Evolutionary conservation across 176 grass and related monocot species (phyloP).

Genomic region (Carex scoparia): DNA sequence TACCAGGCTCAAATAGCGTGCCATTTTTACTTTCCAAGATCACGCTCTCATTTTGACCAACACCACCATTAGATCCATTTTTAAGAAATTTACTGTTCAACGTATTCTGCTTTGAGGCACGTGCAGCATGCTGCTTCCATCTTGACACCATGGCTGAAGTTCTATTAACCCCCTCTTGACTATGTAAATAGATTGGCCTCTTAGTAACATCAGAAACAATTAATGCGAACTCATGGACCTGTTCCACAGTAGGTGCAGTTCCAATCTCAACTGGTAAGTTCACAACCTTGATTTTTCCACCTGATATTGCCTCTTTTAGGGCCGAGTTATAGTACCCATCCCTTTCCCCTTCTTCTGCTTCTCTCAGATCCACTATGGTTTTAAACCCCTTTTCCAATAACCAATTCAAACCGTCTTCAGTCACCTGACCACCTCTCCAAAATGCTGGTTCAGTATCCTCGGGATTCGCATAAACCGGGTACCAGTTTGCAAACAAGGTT

Average conservation of each 20-base stretch:
- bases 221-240: slow-evolving; percentile 67
- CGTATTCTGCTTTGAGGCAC: slow-evolving; percentile 40
- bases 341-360: slow-evolving; percentile 46
- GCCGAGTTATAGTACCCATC: slow-evolving; percentile 63
- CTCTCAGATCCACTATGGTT: slow-evolving; percentile 85
- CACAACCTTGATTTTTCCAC: slow-evolving; percentile 72
- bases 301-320: slow-evolving; percentile 56
- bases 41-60: slow-evolving; percentile 13
- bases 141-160: slow-evolving; percentile 95
- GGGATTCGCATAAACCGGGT: slow-evolving; percentile 44
- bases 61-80: slow-evolving; percentile 31
- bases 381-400: slow-evolving; percentile 64
- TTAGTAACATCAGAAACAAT: slow-evolving; percentile 58
- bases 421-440: slow-evolving; percentile 94
- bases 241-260: slow-evolving; percentile 62
- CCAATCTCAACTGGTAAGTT: slow-evolving; percentile 82
- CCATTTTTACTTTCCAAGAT: slow-evolving; percentile 34
- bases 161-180: slow-evolving; percentile 79
- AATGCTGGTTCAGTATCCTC: slow-evolving; percentile 81
- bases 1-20: slow-evolving; percentile 27
- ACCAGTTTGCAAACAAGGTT: slow-evolving; percentile 91
- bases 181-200: slow-evolving; percentile 85
- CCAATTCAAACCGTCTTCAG: slow-evolving; percentile 72
- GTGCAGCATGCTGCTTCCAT: slow-evolving; percentile 80
- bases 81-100: slow-evolving; percentile 46